Evolutionary conservation across 306 rosid genomes (phyloP).

Genomic region (Cucurbita moschata): DNA sequence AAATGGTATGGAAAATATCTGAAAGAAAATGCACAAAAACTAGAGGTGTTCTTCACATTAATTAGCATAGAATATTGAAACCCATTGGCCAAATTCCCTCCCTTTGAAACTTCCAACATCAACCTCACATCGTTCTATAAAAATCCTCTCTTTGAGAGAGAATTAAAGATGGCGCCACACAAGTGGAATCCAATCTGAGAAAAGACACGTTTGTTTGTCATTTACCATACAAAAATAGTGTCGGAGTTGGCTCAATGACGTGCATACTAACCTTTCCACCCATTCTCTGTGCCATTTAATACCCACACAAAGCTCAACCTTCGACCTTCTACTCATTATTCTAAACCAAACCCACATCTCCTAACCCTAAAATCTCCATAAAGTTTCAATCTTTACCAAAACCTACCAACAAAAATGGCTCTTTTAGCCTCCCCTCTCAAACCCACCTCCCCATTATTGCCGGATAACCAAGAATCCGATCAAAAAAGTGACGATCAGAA

Average conservation of each 20-base stretch:
- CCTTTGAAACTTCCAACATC: not conserved
- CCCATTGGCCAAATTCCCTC: not conserved
- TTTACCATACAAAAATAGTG: slow-evolving; percentile 44
- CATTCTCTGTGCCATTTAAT: slow-evolving; percentile 8
- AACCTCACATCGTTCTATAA: not conserved
- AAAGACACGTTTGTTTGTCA: slow-evolving; percentile 63
- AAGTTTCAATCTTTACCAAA: not conserved
- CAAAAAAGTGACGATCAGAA: not conserved
- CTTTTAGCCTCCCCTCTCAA: not conserved
- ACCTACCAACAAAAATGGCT: not conserved
- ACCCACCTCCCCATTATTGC: not conserved
- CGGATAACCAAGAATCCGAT: not conserved
- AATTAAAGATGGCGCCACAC: not conserved
- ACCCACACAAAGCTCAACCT: not conserved
- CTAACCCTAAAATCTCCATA: not conserved
- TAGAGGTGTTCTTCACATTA: not conserved
- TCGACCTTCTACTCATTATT: no score
- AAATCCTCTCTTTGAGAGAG: not conserved
- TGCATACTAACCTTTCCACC: slow-evolving; percentile 53
- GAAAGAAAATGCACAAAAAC: not conserved
- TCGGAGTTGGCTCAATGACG: slow-evolving; percentile 32
- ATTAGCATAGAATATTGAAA: not conserved
- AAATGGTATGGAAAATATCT: not conserved
- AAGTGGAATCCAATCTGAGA: slow-evolving; percentile 5
- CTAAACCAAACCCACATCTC: not conserved